Percentiles rank a stretch among this genome's conserved stretches.
These are phyloP conservation scores for Berberis thunbergii DNA, from an alignment of 164 flowering plant species.

Conservation along the genomic window DNA sequence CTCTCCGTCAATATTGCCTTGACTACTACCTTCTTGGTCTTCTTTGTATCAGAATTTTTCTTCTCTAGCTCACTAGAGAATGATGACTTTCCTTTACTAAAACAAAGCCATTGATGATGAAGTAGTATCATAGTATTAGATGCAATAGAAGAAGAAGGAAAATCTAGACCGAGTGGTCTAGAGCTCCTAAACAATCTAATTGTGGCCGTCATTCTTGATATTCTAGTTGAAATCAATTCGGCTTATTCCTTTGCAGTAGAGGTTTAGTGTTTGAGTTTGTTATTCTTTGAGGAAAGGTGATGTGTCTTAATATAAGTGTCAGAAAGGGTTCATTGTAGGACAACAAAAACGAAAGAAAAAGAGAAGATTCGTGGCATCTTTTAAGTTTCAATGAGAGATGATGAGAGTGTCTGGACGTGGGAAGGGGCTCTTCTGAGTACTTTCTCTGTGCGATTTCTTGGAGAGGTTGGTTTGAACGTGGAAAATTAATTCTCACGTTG, in stretches of 20 bases:
- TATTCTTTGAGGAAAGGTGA: neutral
- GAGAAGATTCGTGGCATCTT: slow-evolving; percentile 43
- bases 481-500: neutral
- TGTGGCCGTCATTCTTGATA: slow-evolving; percentile 25
- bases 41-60: slow-evolving; percentile 12
- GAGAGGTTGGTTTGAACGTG: slow-evolving; percentile 13
- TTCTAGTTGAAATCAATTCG: neutral
- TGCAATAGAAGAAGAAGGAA: slow-evolving; percentile 7
- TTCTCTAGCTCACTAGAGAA: neutral
- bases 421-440: neutral
- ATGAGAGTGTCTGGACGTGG: slow-evolving; percentile 13
- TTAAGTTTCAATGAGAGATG: neutral
- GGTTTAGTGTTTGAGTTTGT: neutral
- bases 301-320: too few relatives aligned
- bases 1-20: slow-evolving; percentile 11
- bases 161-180: slow-evolving; percentile 9
- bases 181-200: slow-evolving; percentile 24
- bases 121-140: neutral
- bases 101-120: too few relatives aligned
- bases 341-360: neutral
- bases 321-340: neutral
- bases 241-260: neutral
- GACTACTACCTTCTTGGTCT: slow-evolving; percentile 5
- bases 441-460: slow-evolving; percentile 1
- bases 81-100: too few relatives aligned